These are phyloP conservation scores for Pythium phragmiticola DNA, from an alignment of 352 stramenopile species.

Conservation along the genomic window DNA sequence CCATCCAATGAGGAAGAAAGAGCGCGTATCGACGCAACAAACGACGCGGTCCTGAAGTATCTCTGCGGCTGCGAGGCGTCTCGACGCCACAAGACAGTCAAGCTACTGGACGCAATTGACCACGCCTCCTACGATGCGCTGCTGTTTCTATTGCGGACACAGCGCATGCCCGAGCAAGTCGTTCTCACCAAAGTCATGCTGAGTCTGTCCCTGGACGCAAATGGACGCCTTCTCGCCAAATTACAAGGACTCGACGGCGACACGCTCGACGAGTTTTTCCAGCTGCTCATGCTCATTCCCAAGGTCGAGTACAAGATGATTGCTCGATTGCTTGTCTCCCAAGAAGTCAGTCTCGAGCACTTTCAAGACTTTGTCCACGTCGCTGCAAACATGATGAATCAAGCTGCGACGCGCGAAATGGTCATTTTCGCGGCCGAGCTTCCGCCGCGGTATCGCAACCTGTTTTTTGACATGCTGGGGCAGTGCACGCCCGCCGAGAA, in stretches of 20 bases:
- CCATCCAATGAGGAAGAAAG: neutral
- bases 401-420: constrained; percentile 62
- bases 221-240: constrained; percentile 47
- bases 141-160: constrained; percentile 51
- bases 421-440: constrained; percentile 58
- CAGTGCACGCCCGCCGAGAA: constrained; percentile 45
- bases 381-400: constrained; percentile 66
- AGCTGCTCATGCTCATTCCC: constrained; percentile 57
- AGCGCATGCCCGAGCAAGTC: constrained; percentile 56
- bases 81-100: constrained; percentile 45
- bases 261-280: constrained; percentile 60
- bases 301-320: constrained; percentile 62
- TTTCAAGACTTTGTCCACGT: constrained; percentile 48
- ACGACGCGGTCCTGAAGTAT: constrained; percentile 41
- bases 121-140: constrained; percentile 33
- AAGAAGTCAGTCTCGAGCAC: constrained; percentile 39
- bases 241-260: constrained; percentile 38
- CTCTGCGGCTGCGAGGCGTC: constrained; percentile 41
- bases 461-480: constrained; percentile 52
- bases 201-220: constrained; percentile 43
- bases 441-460: constrained; percentile 34
- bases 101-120: constrained; percentile 42
- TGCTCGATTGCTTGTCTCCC: constrained; percentile 49
- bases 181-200: constrained; percentile 61
- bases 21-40: constrained; percentile 4